These are phyloP conservation scores for Colletotrichum limetticola DNA, from an alignment of 2,329 filamentous ascomycete genomes.

Conservation along the genomic window DNA sequence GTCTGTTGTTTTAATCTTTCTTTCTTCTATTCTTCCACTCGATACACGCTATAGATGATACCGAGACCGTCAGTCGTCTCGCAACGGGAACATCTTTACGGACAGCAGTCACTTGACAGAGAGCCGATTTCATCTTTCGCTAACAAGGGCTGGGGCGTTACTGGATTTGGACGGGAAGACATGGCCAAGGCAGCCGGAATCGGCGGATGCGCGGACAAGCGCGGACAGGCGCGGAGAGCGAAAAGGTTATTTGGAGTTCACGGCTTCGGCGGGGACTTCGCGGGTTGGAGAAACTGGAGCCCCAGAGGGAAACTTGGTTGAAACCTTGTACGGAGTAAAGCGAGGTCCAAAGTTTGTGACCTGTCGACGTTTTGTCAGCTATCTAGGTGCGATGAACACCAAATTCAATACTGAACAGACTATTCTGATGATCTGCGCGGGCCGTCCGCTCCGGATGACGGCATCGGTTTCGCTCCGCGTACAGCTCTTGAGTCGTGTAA, in stretches of 20 bases:
- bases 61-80: background rate
- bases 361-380: conserved; percentile 4
- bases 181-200: background rate
- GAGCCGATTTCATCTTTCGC: background rate
- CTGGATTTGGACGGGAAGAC: background rate
- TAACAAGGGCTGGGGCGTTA: background rate
- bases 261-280: background rate
- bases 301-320: conserved; percentile 3
- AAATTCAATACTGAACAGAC: background rate
- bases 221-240: background rate
- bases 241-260: background rate
- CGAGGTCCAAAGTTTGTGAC: background rate
- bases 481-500: background rate
- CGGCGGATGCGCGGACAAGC: background rate
- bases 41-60: background rate
- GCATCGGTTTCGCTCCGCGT: background rate
- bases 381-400: background rate
- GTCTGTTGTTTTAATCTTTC: background rate
- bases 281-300: background rate
- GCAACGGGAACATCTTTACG: background rate
- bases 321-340: conserved; percentile 1
- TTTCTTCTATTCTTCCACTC: background rate
- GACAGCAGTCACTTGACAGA: background rate
- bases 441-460: background rate
- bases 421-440: background rate